Percentiles rank a stretch among this genome's conserved stretches.
Conservation (phyloP, 2,329 filamentous ascomycete genomes). For the Coniella vitis region DNA sequence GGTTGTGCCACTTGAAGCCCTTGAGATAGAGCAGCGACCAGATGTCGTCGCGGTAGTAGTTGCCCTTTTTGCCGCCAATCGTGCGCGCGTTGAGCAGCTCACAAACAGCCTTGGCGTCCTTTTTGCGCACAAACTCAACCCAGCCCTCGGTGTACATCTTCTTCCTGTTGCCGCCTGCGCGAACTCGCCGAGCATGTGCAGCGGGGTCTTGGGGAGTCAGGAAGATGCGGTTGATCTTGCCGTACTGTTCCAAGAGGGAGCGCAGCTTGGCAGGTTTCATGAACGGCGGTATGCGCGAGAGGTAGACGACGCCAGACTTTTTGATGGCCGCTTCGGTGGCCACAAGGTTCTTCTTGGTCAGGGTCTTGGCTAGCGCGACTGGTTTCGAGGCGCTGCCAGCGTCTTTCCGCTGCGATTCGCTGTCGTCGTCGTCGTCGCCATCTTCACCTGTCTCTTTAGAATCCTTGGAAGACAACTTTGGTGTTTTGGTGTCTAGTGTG, state of each 20-base stretch:
- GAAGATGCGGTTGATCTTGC: slow-evolving; percentile 70
- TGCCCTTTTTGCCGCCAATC: slow-evolving; percentile 78
- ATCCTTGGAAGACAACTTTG: slow-evolving; percentile 17
- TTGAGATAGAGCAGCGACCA: slow-evolving; percentile 79
- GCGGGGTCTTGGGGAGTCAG: slow-evolving; percentile 68
- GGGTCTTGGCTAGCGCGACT: slow-evolving; percentile 30
- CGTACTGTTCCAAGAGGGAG: slow-evolving; percentile 68
- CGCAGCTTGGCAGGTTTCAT: slow-evolving; percentile 79
- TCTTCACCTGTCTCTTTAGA: slow-evolving; percentile 15
- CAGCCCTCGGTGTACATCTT: slow-evolving; percentile 77
- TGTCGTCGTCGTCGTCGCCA: slow-evolving; percentile 21
- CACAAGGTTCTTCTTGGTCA: slow-evolving; percentile 63
- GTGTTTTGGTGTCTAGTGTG: slow-evolving; percentile 15
- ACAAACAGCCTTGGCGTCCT: slow-evolving; percentile 68
- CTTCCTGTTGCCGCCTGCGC: slow-evolving; percentile 75
- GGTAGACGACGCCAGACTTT: slow-evolving; percentile 74
- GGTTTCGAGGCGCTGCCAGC: neutral
- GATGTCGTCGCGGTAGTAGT: slow-evolving; percentile 77
- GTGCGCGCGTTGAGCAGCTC: slow-evolving; percentile 70
- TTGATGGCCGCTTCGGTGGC: slow-evolving; percentile 57
- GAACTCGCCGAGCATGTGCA: slow-evolving; percentile 59
- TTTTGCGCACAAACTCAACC: slow-evolving; percentile 74
- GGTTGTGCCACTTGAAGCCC: slow-evolving; percentile 74
- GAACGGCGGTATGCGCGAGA: slow-evolving; percentile 79
- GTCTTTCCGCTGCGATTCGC: slow-evolving; percentile 7